These are phyloP conservation scores for Isabelozyma heimii DNA, from an alignment of 805 yeast genomes.

Conservation along the genomic window DNA sequence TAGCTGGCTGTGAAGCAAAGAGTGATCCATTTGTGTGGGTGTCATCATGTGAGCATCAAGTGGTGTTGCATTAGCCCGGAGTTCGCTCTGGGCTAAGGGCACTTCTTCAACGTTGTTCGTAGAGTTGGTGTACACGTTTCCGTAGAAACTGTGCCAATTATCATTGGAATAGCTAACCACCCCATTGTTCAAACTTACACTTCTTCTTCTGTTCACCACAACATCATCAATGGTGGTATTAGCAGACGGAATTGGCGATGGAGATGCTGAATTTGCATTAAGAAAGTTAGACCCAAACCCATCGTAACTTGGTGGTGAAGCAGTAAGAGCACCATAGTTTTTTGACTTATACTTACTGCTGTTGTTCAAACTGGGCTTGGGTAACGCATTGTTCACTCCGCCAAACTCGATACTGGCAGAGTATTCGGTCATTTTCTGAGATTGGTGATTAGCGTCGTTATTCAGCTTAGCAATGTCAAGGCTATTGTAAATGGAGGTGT, in stretches of 20 bases:
- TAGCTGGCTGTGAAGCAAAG: background rate
- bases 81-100: background rate
- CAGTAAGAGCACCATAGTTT: background rate
- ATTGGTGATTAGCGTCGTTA: slow-evolving; percentile 25
- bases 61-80: background rate
- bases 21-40: background rate
- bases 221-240: background rate
- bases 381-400: slow-evolving; percentile 29
- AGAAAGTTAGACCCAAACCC: background rate
- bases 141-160: slow-evolving; percentile 9
- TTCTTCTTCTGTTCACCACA: background rate
- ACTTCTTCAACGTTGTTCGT: slow-evolving; percentile 1
- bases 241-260: background rate
- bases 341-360: background rate
- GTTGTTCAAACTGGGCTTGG: slow-evolving; percentile 7
- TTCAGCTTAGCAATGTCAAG: slow-evolving; percentile 24
- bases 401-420: slow-evolving; percentile 40
- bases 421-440: slow-evolving; percentile 29
- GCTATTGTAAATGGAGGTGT: slow-evolving; percentile 22
- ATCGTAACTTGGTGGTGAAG: background rate
- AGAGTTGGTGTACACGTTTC: slow-evolving; percentile 15
- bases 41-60: background rate
- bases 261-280: background rate
- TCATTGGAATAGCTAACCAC: background rate
- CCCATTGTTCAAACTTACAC: background rate